Base-by-base conservation (phyloP, 2,329 filamentous ascomycete genomes). In the Calonectria pseudoturangicola region DNA sequence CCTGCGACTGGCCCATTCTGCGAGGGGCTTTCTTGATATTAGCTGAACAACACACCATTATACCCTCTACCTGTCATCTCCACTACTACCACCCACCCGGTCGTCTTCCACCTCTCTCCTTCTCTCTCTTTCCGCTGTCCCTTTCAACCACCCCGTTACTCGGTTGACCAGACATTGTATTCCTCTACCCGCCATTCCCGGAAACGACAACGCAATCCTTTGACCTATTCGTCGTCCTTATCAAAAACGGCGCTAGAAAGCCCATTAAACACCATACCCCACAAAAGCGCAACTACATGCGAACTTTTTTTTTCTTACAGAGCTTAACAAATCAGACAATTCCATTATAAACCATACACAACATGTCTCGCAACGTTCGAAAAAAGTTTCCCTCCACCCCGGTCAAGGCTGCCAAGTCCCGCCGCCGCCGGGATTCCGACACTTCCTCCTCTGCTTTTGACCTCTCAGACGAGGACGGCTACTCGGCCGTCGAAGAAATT, bases 401-500 rank as follows among this genome's bases (percentile, higher is more conserved):
- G 75, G 82, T 83, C 81, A 88, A 87, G 81, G 82, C 81, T 60
- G 78, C 83, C 74, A 88, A 83, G 74, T 33, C 54, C 54, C 79
- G 79, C 30, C 79, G 85, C 75, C 88, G 89, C 74, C 85, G 88
- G 64, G 85, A 82, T 71, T 91, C 89, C 36, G 86, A 88, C 77
- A 85, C 86, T 7, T 90, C 89, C 7, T 89, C 89, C 4, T 90
- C 90, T 12, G 90, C 89, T 1, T 83, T 89, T 70, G 85, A 90
- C 78, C 85, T 92, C 7, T 93, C 93, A 72, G 93, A 95, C 72
- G 93, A 95, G 64, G 91, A 89, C 66, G 93, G 91, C 69, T 95
- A 95, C 83, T 93, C 92, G 2, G 93, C 89, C 45, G 93, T 97
- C 72, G 94, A 96, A 81, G 91, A 95, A 64, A 93, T 97, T 73